Evolutionary conservation across 2,329 filamentous ascomycete species (phyloP), one percentile per base, ranked within the genome.

Genomic region (Fusarium nisikadoi): DNA sequence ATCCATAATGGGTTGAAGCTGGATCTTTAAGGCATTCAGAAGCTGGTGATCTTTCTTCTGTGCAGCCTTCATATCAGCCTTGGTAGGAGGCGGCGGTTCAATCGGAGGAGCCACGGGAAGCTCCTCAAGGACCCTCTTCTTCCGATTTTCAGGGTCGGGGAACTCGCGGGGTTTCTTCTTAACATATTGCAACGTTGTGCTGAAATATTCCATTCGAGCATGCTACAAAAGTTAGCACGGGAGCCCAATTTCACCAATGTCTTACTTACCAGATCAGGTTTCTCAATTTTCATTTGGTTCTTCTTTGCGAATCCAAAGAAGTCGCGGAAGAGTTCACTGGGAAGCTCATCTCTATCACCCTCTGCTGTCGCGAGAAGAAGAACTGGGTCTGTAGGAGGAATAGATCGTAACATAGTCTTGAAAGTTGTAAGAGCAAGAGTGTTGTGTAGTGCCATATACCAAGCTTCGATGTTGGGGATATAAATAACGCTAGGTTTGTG

Each of bases 401-500:
- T 90, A 5, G 92, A 92, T 73, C 91, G 90, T 39, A 99, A 83
- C 80, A 98, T 90, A 13, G 93, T 92, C 66, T 92, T 86, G 81
- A 99, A 98, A 0, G 94, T 96, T 38, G 91, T 91, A 61, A 97
- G 89, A 6, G 91, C 89, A 42, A 94, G 84, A 1, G 93, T 91
- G 12, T 84, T 83, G n/a, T 81, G 79, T 23, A 92, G 78, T 31
- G 86, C 87, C 23, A 88, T 83, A 79, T 94, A 95, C 96, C 96
- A 99, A 12, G 92, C 88, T 74, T 97, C 93, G 53, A 98, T 89
- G 74, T 94, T 92, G 5, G 96, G 95, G 46, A 99, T 93, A 81
- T 95, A 98, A 56, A 99, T 96, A 41, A 98, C 94, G 79, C 94
- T 97, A 2, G 96, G 96, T 80, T 97, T 98, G 80, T 98, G 94